Evolutionary conservation across 2,329 filamentous ascomycete species (phyloP).

Genomic region (Talaromyces sp.): DNA sequence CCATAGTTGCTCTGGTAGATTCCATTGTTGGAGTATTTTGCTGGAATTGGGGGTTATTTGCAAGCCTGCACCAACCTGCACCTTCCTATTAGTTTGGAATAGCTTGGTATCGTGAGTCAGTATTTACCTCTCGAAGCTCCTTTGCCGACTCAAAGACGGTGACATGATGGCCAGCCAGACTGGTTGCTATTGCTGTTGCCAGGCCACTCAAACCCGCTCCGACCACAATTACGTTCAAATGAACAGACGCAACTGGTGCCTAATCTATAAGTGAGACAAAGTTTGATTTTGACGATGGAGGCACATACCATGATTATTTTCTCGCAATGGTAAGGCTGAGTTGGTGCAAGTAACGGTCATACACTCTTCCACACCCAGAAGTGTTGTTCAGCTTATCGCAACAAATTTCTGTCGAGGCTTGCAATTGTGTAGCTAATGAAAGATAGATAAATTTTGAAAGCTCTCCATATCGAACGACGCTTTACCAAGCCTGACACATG

Average conservation of each 20-base stretch:
- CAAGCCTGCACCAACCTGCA: neutral
- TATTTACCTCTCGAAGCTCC: neutral
- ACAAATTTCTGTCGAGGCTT: neutral
- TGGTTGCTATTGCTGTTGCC: slow-evolving; percentile 40
- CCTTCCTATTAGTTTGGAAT: neutral
- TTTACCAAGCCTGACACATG: neutral
- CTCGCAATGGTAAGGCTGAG: neutral
- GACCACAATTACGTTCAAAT: slow-evolving; percentile 28
- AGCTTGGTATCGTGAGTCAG: neutral
- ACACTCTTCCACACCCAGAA: neutral
- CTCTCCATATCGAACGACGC: neutral
- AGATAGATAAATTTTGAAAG: neutral
- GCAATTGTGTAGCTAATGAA: neutral
- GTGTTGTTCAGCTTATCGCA: neutral
- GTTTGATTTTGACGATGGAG: neutral
- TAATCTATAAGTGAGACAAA: neutral
- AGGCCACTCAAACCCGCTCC: slow-evolving; percentile 47
- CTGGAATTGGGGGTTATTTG: slow-evolving; percentile 31
- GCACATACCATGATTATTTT: neutral
- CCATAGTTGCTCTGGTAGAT: slow-evolving; percentile 26
- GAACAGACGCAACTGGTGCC: neutral
- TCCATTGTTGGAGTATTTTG: slow-evolving; percentile 27
- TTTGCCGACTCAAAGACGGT: neutral
- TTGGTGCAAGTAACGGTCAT: neutral
- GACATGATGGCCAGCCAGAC: slow-evolving; percentile 33